Percentiles rank a stretch among this genome's conserved stretches.
Conservation (phyloP, 2,329 filamentous ascomycete species). For the Eutypa lata region DNA sequence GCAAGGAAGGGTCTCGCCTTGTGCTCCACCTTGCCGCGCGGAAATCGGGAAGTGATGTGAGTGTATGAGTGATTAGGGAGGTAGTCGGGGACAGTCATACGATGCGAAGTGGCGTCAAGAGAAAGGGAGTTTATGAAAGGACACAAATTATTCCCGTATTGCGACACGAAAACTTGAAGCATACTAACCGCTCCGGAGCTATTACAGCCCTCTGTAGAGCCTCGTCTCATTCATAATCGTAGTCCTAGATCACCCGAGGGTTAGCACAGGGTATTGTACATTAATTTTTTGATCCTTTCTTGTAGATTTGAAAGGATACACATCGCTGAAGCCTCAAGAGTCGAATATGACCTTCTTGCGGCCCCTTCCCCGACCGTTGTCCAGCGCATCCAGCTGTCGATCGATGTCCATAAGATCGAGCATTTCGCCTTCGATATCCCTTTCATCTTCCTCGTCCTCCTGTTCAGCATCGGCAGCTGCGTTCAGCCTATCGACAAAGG, state of each 20-base stretch:
- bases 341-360: slow-evolving; percentile 53
- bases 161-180: too few species aligned
- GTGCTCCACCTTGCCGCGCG: slow-evolving; percentile 74
- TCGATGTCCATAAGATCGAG: slow-evolving; percentile 66
- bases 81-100: too few species aligned
- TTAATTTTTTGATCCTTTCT: background rate
- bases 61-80: background rate
- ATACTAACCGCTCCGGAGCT: background rate
- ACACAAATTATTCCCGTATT: too few species aligned
- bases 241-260: slow-evolving; percentile 7
- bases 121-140: slow-evolving; percentile 1
- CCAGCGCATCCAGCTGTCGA: slow-evolving; percentile 54
- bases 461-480: slow-evolving; percentile 51
- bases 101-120: too few species aligned
- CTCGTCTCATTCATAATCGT: background rate
- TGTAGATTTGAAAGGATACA: background rate
- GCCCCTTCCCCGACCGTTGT: slow-evolving; percentile 44
- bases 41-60: slow-evolving; percentile 27
- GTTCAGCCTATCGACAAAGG: slow-evolving; percentile 49
- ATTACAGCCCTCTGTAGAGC: background rate
- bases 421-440: slow-evolving; percentile 58
- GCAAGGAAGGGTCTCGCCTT: slow-evolving; percentile 73
- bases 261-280: slow-evolving; percentile 12
- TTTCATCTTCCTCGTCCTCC: slow-evolving; percentile 37
- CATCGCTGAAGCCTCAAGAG: slow-evolving; percentile 24